These are phyloP conservation scores for Pyrus pyrifolia DNA, from an alignment of 306 rosid species.

Conservation along the genomic window DNA sequence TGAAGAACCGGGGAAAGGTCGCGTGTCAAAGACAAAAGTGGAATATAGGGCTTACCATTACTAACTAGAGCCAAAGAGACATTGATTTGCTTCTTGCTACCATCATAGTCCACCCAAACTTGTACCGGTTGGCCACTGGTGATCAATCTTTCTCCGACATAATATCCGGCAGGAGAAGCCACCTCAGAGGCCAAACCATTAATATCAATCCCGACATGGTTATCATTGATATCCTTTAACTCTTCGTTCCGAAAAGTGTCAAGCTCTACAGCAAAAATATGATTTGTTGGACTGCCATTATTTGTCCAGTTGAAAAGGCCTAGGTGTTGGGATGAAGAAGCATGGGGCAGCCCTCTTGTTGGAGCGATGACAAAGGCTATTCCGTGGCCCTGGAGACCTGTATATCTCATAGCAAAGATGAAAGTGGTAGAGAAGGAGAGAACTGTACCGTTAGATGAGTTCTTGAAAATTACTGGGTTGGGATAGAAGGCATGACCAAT, in stretches of 20 bases:
- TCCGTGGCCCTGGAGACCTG: constrained; percentile 48
- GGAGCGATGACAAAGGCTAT: constrained; percentile 51
- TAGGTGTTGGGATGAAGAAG: constrained; percentile 37
- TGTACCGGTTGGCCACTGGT: constrained; percentile 41
- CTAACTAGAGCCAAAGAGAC: constrained; percentile 49
- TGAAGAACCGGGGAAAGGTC: constrained; percentile 45
- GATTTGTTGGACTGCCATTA: constrained; percentile 34
- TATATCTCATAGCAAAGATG: constrained; percentile 44
- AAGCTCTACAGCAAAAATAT: constrained; percentile 47
- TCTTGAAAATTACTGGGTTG: constrained; percentile 35
- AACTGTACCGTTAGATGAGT: constrained; percentile 12
- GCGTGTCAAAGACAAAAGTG: constrained; percentile 34
- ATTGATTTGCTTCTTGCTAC: constrained; percentile 18
- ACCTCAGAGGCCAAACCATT: constrained; percentile 29
- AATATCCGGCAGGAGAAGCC: constrained; percentile 38
- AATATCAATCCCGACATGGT: constrained; percentile 65
- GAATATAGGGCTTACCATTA: constrained; percentile 30
- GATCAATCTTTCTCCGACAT: constrained; percentile 3
- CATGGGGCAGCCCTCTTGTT: constrained; percentile 28
- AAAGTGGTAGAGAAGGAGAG: constrained; percentile 57
- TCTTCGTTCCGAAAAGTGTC: constrained; percentile 41
- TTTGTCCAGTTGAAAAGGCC: constrained; percentile 46
- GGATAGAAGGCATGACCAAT: constrained; percentile 55
- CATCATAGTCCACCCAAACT: constrained; percentile 65
- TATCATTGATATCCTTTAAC: constrained; percentile 48